A percentile compares a stretch with the other conserved stretches of the same genome.
Conservation (phyloP, 345 rosid species). For the Arabidopsis arenosa region DNA sequence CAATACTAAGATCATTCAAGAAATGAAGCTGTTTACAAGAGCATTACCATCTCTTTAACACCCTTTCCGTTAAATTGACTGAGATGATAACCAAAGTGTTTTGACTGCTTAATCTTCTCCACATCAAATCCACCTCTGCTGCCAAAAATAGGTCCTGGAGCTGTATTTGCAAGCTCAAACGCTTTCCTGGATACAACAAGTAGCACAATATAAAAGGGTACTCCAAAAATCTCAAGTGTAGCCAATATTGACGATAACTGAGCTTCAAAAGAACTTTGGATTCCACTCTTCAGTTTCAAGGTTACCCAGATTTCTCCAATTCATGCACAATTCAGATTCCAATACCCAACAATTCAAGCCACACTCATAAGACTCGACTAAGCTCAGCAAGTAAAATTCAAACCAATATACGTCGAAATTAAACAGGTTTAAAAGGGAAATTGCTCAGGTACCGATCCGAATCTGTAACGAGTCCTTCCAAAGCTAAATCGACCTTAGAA, state of each 20-base stretch:
- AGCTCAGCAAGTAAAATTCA: not conserved
- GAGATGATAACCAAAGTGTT: constrained; percentile 56
- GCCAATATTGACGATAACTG: not conserved
- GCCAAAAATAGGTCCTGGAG: constrained; percentile 62
- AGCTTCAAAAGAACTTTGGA: constrained; percentile 10
- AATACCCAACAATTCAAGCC: constrained; percentile 18
- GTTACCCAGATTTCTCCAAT: not conserved
- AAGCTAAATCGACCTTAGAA: constrained; percentile 66
- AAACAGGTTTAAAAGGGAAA: not conserved
- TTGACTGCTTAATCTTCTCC: constrained; percentile 75
- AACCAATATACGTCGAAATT: not conserved
- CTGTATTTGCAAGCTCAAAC: constrained; percentile 74
- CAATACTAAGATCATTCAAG: constrained; percentile 3
- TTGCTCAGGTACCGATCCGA: constrained; percentile 69
- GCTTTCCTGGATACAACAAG: constrained; percentile 57
- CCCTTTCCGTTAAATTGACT: constrained; percentile 54
- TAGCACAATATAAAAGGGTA: constrained; percentile 31
- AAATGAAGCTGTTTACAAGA: constrained; percentile 24
- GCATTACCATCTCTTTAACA: constrained; percentile 45
- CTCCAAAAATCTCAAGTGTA: constrained; percentile 10
- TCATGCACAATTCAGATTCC: constrained; percentile 1
- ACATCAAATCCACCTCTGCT: constrained; percentile 55
- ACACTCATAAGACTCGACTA: constrained; percentile 1
- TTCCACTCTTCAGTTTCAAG: constrained; percentile 19
- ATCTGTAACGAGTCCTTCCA: constrained; percentile 63